These are phyloP conservation scores for Naganishia vaughanmartiniae DNA, from an alignment of 768 basidiomycete species.

Conservation along the genomic window DNA sequence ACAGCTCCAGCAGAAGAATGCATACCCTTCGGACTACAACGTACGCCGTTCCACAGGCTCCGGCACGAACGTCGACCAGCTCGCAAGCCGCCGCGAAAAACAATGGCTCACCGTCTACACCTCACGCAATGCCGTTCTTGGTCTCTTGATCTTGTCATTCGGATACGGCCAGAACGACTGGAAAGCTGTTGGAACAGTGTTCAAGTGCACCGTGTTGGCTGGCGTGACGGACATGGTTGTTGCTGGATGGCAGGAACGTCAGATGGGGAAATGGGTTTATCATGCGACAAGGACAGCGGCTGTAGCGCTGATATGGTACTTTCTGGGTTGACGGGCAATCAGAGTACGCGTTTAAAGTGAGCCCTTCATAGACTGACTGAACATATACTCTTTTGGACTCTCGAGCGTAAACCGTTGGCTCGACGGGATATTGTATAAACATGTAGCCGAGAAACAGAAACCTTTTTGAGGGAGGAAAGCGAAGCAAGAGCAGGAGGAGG, in stretches of 20 bases:
- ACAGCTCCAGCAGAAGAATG: background rate
- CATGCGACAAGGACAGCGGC: constrained; percentile 2
- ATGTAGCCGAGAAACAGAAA: constrained; percentile 33
- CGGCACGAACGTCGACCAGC: background rate
- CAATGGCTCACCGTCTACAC: constrained; percentile 17
- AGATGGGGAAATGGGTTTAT: constrained; percentile 1
- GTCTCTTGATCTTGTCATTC: constrained; percentile 6
- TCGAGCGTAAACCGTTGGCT: too few species aligned
- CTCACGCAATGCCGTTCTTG: constrained; percentile 9
- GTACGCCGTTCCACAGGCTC: background rate
- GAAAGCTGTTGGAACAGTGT: constrained; percentile 16
- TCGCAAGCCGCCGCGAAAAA: background rate
- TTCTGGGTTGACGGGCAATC: background rate
- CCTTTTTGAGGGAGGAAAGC: constrained; percentile 25
- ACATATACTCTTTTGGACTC: background rate
- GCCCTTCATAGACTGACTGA: background rate
- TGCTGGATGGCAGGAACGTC: constrained; percentile 4
- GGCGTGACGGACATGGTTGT: constrained; percentile 14
- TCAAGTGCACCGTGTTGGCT: constrained; percentile 9
- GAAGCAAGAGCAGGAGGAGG: constrained; percentile 34
- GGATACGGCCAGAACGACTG: constrained; percentile 13
- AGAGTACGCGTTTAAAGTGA: background rate
- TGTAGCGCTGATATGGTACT: background rate
- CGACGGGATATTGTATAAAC: too few species aligned
- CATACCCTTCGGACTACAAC: background rate